These are phyloP conservation scores for Alisma plantagoaquatica DNA, from an alignment of 106 monocot species.

Conservation along the genomic window DNA sequence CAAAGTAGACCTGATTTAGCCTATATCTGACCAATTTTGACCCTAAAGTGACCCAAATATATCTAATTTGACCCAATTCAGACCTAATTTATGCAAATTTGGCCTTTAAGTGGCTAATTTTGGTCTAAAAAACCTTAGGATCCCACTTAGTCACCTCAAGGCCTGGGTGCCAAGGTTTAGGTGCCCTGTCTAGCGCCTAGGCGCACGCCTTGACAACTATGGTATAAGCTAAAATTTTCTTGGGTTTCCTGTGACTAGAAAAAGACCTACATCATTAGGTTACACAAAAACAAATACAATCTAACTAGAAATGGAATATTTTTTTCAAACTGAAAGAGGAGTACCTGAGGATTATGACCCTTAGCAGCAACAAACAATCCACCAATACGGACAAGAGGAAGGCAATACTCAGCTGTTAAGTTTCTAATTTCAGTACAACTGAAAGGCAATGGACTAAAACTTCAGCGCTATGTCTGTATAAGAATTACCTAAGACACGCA, in stretches of 20 bases:
- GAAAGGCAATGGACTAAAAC: neutral
- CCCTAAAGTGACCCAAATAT: too few relatives aligned
- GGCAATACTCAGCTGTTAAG: constrained; percentile 78
- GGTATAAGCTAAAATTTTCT: neutral
- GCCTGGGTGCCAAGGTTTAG: too few relatives aligned
- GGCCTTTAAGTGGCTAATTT: too few relatives aligned
- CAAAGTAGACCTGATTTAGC: too few relatives aligned
- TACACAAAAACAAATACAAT: neutral
- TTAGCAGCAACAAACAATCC: constrained; percentile 95
- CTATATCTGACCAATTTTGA: too few relatives aligned
- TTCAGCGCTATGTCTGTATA: neutral
- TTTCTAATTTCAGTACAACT: too few relatives aligned
- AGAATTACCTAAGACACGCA: constrained; percentile 92
- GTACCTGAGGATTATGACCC: constrained; percentile 83
- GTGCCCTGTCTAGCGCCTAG: too few relatives aligned
- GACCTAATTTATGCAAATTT: too few relatives aligned
- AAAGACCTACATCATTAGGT: too few relatives aligned
- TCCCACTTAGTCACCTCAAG: too few relatives aligned
- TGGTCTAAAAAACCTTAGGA: too few relatives aligned
- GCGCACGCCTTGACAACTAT: neutral
- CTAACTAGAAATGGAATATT: neutral
- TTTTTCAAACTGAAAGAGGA: neutral
- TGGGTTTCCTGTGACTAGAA: neutral
- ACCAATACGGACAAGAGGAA: constrained; percentile 95
- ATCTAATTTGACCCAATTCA: too few relatives aligned